Evolutionary conservation across 805 yeast genomes (phyloP).

Genomic region (Wickerhamiella azymoides): DNA sequence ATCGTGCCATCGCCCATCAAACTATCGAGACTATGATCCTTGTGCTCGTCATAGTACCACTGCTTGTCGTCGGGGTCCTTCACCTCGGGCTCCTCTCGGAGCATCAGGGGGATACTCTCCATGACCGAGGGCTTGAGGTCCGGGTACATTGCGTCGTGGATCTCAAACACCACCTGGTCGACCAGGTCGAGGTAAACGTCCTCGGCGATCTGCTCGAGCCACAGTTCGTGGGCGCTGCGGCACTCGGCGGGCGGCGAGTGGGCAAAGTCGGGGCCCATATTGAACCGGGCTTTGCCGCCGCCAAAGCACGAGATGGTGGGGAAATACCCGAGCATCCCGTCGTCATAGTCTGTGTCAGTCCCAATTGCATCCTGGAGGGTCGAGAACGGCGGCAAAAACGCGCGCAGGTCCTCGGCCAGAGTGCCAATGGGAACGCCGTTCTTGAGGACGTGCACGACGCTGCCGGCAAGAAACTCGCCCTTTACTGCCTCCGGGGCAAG

Average conservation of each 20-base stretch:
- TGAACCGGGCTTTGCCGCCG: slow-evolving; percentile 60
- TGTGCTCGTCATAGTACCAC: neutral
- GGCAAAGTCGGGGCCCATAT: slow-evolving; percentile 50
- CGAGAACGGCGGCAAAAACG: slow-evolving; percentile 70
- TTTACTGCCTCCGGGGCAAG: slow-evolving; percentile 8
- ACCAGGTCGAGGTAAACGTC: slow-evolving; percentile 72
- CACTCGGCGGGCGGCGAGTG: slow-evolving; percentile 22
- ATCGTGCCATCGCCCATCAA: too few relatives aligned
- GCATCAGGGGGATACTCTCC: neutral
- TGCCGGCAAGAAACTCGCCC: slow-evolving; percentile 26
- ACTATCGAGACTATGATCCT: neutral
- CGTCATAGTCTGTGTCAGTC: slow-evolving; percentile 29
- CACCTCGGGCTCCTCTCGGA: neutral
- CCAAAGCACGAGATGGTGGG: slow-evolving; percentile 78
- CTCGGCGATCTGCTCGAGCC: slow-evolving; percentile 57
- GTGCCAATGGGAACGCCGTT: slow-evolving; percentile 61
- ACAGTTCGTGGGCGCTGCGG: slow-evolving; percentile 44
- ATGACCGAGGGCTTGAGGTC: neutral
- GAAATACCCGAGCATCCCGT: slow-evolving; percentile 78
- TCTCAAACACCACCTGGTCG: slow-evolving; percentile 28
- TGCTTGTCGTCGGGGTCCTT: too few relatives aligned
- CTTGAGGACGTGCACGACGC: slow-evolving; percentile 54
- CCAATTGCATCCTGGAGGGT: neutral
- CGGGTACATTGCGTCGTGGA: neutral
- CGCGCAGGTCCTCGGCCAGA: slow-evolving; percentile 52